A percentile compares a stretch with the other conserved stretches of the same genome.
Conservation (phyloP, 768 basidiomycete genomes). For the Termitomyces eurrhizus region DNA sequence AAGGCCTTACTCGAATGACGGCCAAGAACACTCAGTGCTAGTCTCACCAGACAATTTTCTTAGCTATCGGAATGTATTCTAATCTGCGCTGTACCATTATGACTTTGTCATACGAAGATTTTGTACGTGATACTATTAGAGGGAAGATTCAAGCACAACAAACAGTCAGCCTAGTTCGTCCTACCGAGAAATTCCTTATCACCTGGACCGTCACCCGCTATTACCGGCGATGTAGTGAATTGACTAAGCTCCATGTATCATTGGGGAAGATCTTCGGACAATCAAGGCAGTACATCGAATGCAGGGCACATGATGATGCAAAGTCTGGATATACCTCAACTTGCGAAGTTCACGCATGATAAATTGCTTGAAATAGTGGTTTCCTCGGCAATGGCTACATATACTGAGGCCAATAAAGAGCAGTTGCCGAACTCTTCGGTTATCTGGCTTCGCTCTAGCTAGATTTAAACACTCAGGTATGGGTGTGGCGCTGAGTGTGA, state of each 20-base stretch:
- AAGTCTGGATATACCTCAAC: not conserved
- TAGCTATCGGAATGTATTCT: not conserved
- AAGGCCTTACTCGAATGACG: conserved; percentile 1
- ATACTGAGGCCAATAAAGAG: not conserved
- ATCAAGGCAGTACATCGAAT: not conserved
- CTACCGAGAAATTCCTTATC: not conserved
- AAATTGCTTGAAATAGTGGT: not conserved
- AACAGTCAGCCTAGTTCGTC: not conserved
- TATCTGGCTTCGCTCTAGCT: not conserved
- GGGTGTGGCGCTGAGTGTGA: not conserved
- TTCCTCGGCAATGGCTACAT: not conserved
- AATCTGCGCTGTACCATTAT: not conserved
- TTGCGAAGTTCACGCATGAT: not conserved
- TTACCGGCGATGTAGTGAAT: too few species aligned
- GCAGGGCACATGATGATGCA: not conserved
- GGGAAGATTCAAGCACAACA: not conserved
- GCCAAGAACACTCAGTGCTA: not conserved
- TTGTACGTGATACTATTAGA: not conserved
- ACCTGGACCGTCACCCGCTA: too few species aligned
- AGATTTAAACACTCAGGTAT: not conserved
- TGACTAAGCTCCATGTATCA: not conserved
- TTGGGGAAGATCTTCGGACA: not conserved
- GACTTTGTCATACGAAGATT: not conserved
- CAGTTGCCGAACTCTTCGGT: not conserved
- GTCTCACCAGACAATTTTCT: not conserved